Evolutionary conservation across 2,329 filamentous ascomycete species (phyloP).

Genomic region (Diaporthe sp.): DNA sequence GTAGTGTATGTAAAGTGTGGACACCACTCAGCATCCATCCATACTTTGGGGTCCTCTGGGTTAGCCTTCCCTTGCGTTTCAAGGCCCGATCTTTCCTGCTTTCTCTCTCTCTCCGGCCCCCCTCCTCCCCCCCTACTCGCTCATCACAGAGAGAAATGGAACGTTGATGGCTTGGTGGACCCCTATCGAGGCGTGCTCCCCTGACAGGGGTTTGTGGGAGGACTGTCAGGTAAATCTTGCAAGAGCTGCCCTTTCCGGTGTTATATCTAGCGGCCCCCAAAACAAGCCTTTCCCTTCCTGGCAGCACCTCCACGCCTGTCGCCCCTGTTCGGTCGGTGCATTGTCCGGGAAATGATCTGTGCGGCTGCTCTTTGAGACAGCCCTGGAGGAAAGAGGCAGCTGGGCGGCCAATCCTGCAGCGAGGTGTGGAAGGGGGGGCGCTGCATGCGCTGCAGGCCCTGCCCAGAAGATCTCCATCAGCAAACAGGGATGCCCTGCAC

Average conservation of each 20-base stretch:
- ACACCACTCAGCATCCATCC: slow-evolving; percentile 7
- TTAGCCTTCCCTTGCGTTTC: slow-evolving; percentile 20
- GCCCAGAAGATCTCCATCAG: slow-evolving; percentile 32
- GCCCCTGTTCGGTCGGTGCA: slow-evolving; percentile 20
- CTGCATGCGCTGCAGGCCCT: slow-evolving; percentile 29
- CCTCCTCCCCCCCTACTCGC: not conserved
- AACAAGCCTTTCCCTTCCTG: slow-evolving; percentile 30
- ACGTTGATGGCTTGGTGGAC: slow-evolving; percentile 33
- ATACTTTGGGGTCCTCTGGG: not conserved
- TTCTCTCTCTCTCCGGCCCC: not conserved
- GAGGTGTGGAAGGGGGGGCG: slow-evolving; percentile 27
- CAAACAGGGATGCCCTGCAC: slow-evolving; percentile 31
- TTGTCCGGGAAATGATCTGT: slow-evolving; percentile 1
- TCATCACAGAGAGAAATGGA: slow-evolving; percentile 18
- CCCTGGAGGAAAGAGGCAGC: slow-evolving; percentile 14
- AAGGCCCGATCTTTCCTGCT: not conserved
- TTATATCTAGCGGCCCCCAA: slow-evolving; percentile 30
- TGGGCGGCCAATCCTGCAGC: slow-evolving; percentile 20
- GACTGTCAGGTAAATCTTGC: slow-evolving; percentile 24
- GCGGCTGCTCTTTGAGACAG: slow-evolving; percentile 24
- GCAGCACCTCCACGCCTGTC: slow-evolving; percentile 3
- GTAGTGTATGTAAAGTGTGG: not conserved
- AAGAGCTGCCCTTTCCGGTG: slow-evolving; percentile 22
- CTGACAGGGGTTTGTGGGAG: slow-evolving; percentile 37
- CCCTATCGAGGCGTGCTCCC: slow-evolving; percentile 40